Evolutionary conservation across 192 early-diverging fungal species (phyloP), one percentile per base, ranked within the genome.

Genomic region (Dissophora ornata): DNA sequence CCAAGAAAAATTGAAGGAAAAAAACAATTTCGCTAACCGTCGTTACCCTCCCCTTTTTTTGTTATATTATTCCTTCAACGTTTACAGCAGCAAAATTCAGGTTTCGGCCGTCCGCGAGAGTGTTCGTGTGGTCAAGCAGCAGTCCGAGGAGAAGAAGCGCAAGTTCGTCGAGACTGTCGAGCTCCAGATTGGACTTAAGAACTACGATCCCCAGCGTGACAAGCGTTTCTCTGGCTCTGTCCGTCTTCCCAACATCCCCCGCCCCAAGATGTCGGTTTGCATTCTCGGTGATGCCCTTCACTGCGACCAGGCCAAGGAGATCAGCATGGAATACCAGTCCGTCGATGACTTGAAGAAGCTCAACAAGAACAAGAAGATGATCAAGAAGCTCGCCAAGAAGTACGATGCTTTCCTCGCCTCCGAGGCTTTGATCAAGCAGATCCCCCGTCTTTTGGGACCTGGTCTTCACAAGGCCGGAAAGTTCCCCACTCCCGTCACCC

Each of bases 301-400:
- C 85, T 94, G 92, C 82, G 96, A 97, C 85, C 88, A 93, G 81
- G 96, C 96, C 84, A 96, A 97, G 90, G 89, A 85, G 67, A 89
- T 91, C 77, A 89, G 87, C 46, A 86, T 98, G 83, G 93, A 94
- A 57, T 95, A 82, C 90, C 89, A 90, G 86, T 95, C 95, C 49
- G 96, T 96, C 73, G 96, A 98, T 42, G 96, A 98, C 90, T 86
- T 98, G 79, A 98, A 98, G 94, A 98, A 98, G 90, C 88, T 97
- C 70, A 97, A 98, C 92, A 98, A 98, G 93, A 98, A 98, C 93
- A 98, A 98, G 92, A 97, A 98, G 94, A 86, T 93, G 58, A 95
- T 98, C 87, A 98, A 98, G 93, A 98, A 97, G 90, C 91, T 98
- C 64, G 96, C 96, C 82, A 96, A 94, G 90, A 96, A 95, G 84